These are phyloP conservation scores for Tanozyma kutaoensis DNA, from an alignment of 805 yeast genomes.

Conservation along the genomic window DNA sequence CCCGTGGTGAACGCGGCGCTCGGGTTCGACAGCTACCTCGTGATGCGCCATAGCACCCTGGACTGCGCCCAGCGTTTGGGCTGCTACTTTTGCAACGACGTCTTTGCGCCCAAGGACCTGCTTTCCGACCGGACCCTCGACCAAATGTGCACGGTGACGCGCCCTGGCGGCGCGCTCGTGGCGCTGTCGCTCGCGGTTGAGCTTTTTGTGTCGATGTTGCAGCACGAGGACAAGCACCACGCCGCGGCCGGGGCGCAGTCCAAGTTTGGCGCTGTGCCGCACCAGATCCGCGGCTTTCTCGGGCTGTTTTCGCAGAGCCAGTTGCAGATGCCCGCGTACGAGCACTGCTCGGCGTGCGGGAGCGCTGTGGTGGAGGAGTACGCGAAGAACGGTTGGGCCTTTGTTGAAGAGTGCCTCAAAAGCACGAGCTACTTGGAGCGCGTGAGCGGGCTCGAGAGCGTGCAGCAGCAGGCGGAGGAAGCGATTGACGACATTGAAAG, in stretches of 20 bases:
- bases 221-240: conserved; percentile 39
- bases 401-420: conserved; percentile 58
- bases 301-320: conserved; percentile 50
- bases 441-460: conserved; percentile 62
- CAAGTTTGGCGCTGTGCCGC: conserved; percentile 62
- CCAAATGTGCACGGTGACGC: conserved; percentile 97
- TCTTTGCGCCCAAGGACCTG: conserved; percentile 86
- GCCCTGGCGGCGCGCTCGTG: conserved; percentile 89
- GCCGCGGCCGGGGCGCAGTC: conserved; percentile 25
- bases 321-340: conserved; percentile 59
- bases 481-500: no score
- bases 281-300: conserved; percentile 83
- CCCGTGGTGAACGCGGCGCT: conserved; percentile 83
- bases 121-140: conserved; percentile 81
- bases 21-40: conserved; percentile 88
- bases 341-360: conserved; percentile 83
- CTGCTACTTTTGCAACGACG: conserved; percentile 93
- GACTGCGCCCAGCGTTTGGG: conserved; percentile 42
- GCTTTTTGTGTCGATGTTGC: conserved; percentile 58
- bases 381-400: conserved; percentile 57
- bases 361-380: conserved; percentile 38
- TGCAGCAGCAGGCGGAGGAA: conserved; percentile 60
- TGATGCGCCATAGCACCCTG: conserved; percentile 62
- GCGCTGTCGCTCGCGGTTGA: conserved; percentile 87
- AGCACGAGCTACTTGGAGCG: conserved; percentile 59